Percentiles rank a stretch among this genome's conserved stretches.
phyloP scores from a whole-genome alignment of 2,329 filamentous ascomycete genomes.

The Diplocarpon mali region DNA sequence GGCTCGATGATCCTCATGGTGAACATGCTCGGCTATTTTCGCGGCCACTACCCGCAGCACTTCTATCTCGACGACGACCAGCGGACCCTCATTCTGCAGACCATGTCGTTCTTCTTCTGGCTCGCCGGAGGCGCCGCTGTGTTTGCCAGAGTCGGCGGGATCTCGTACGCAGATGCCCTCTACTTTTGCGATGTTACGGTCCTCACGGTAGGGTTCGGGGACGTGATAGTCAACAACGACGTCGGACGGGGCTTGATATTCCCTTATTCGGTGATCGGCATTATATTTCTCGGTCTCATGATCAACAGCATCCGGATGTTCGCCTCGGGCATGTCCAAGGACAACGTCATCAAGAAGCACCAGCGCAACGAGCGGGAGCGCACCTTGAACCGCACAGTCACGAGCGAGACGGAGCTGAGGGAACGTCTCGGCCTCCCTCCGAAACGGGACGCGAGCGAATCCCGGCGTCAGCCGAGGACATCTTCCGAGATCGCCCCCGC shows the following conservation, averaged over 20 bases:
- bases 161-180: slow-evolving; percentile 47
- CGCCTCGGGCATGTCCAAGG: slow-evolving; percentile 44
- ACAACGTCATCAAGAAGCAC: slow-evolving; percentile 51
- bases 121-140: slow-evolving; percentile 51
- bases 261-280: slow-evolving; percentile 56
- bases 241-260: slow-evolving; percentile 49
- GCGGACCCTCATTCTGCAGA: slow-evolving; percentile 58
- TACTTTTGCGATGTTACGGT: slow-evolving; percentile 53
- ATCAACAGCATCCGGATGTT: slow-evolving; percentile 54
- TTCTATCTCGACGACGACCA: slow-evolving; percentile 57
- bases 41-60: slow-evolving; percentile 57
- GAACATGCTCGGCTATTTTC: slow-evolving; percentile 59
- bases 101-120: slow-evolving; percentile 61
- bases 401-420: slow-evolving; percentile 37
- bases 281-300: slow-evolving; percentile 58
- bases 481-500: slow-evolving; percentile 19
- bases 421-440: slow-evolving; percentile 29
- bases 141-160: slow-evolving; percentile 46
- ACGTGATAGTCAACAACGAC: slow-evolving; percentile 43
- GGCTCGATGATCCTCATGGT: slow-evolving; percentile 53
- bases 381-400: slow-evolving; percentile 43
- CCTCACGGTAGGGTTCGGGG: slow-evolving; percentile 50
- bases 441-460: slow-evolving; percentile 8
- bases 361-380: slow-evolving; percentile 40
- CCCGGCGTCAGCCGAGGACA: slow-evolving; percentile 4